These are phyloP conservation scores for Skeletonema menzelii DNA, from an alignment of 108 stramenopile genomes.

Conservation along the genomic window DNA sequence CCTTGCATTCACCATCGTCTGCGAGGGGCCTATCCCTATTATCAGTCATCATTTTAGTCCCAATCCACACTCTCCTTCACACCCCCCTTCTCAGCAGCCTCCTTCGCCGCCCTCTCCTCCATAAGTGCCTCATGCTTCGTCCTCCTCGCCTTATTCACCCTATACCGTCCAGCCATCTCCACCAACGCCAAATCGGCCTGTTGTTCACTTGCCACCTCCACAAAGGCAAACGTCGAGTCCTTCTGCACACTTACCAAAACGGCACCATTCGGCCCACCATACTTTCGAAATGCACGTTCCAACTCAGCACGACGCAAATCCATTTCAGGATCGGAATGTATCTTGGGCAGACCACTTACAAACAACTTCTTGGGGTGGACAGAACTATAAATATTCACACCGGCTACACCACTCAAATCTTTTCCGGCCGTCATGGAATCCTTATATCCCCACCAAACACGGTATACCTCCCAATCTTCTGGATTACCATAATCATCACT, in stretches of 20 bases:
- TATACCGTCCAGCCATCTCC: constrained; percentile 66
- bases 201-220: constrained; percentile 75
- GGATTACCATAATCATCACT: constrained; percentile 77
- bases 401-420: constrained; percentile 52
- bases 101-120: constrained; percentile 71
- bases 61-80: constrained; percentile 40
- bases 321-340: constrained; percentile 67
- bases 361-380: constrained; percentile 81
- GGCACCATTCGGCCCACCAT: constrained; percentile 73
- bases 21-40: too few relatives aligned
- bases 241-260: constrained; percentile 68
- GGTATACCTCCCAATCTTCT: constrained; percentile 81
- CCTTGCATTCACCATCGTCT: too few relatives aligned
- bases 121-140: constrained; percentile 76
- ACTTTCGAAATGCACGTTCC: constrained; percentile 86
- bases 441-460: constrained; percentile 86
- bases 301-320: constrained; percentile 82
- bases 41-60: constrained; percentile 21
- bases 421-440: constrained; percentile 60
- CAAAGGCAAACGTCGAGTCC: constrained; percentile 76
- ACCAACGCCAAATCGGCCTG: constrained; percentile 67
- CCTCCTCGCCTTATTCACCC: constrained; percentile 77
- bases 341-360: constrained; percentile 61
- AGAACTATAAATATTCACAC: constrained; percentile 64
- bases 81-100: constrained; percentile 46